phyloP scores from a whole-genome alignment of 495 filamentous ascomycete species.

The Aspergillus hancockii region DNA sequence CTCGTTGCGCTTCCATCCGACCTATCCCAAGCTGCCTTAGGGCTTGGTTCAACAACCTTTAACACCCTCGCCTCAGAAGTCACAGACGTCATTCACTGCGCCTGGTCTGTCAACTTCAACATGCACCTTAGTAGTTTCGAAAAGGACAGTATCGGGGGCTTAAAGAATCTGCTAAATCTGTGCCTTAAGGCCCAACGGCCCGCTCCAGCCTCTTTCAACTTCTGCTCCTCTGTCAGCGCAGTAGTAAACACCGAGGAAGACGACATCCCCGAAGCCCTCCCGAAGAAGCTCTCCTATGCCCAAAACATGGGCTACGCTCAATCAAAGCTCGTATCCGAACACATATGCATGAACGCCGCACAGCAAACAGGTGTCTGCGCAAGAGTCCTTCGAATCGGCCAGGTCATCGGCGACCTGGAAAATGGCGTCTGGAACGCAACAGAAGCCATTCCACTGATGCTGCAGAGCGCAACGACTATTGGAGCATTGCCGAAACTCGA shows the following conservation, averaged over 20 bases:
- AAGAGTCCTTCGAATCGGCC: constrained; percentile 56
- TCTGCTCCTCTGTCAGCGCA: constrained; percentile 62
- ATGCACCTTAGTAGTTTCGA: constrained; percentile 59
- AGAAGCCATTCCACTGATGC: constrained; percentile 65
- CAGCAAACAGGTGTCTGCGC: constrained; percentile 28
- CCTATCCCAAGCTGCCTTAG: constrained; percentile 42
- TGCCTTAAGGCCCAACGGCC: constrained; percentile 38
- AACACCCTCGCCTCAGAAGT: constrained; percentile 37
- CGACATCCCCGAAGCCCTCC: constrained; percentile 50
- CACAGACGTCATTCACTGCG: constrained; percentile 61
- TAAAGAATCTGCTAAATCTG: constrained; percentile 57
- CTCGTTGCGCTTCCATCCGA: constrained; percentile 42
- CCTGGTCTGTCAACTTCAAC: constrained; percentile 75
- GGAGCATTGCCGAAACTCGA: constrained; percentile 54
- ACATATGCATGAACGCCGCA: constrained; percentile 43
- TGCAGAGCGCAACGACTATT: constrained; percentile 46
- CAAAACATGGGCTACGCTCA: constrained; percentile 60
- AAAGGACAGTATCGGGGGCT: constrained; percentile 53
- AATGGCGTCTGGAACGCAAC: constrained; percentile 62
- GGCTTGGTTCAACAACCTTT: constrained; percentile 40
- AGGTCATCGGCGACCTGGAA: constrained; percentile 55
- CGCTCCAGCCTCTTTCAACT: constrained; percentile 45
- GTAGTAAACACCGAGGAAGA: constrained; percentile 32
- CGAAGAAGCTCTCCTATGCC: constrained; percentile 47
- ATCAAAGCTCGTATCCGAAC: constrained; percentile 65